These are phyloP conservation scores for Podaxis carcinomalis DNA, from an alignment of 768 basidiomycete species.

Conservation along the genomic window DNA sequence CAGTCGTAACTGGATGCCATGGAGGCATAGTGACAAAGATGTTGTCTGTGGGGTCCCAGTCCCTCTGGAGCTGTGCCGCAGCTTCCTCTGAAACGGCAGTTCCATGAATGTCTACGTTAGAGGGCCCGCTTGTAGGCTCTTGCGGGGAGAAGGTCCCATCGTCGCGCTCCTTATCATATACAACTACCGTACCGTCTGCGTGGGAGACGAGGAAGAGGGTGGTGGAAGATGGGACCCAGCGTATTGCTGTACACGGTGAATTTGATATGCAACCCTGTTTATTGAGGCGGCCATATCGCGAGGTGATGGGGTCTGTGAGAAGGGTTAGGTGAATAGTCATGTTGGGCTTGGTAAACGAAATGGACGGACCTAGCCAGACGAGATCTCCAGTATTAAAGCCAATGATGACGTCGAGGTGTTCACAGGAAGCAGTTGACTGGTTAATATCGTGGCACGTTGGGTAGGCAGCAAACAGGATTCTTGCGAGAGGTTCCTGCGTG, in stretches of 20 bases:
- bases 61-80: slow-evolving; percentile 29
- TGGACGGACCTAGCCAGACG: slow-evolving; percentile 79
- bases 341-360: not conserved
- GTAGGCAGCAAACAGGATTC: slow-evolving; percentile 80
- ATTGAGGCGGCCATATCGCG: slow-evolving; percentile 82
- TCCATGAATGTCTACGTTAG: slow-evolving; percentile 12
- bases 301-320: slow-evolving; percentile 66
- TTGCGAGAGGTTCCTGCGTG: slow-evolving; percentile 75
- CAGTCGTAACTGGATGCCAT: slow-evolving; percentile 69
- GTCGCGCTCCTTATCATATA: slow-evolving; percentile 89
- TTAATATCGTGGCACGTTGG: slow-evolving; percentile 94
- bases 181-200: slow-evolving; percentile 83
- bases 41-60: slow-evolving; percentile 75
- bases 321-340: slow-evolving; percentile 7
- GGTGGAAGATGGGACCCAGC: slow-evolving; percentile 80
- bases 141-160: slow-evolving; percentile 72
- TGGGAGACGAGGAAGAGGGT: slow-evolving; percentile 85
- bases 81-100: slow-evolving; percentile 19
- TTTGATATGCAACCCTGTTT: slow-evolving; percentile 80
- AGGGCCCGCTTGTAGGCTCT: slow-evolving; percentile 37
- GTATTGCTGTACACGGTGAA: slow-evolving; percentile 84
- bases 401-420: slow-evolving; percentile 83
- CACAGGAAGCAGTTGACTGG: slow-evolving; percentile 65
- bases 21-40: slow-evolving; percentile 81
- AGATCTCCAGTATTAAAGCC: slow-evolving; percentile 95